Conservation (phyloP, 441 rosid genomes). For the Codiaeum variegatum region DNA sequence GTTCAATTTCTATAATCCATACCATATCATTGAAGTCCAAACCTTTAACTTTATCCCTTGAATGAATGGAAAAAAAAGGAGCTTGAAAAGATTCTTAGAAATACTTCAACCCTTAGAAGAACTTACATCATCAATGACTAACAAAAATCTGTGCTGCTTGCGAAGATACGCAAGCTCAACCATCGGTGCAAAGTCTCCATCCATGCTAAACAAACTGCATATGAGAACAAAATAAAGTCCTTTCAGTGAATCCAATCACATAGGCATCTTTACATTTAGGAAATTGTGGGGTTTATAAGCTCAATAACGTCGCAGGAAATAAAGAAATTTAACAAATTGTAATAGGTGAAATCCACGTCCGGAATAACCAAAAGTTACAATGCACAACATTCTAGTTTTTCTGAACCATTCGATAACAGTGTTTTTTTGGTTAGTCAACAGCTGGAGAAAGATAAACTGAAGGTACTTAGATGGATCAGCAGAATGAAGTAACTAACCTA, state of each 20-base stretch:
- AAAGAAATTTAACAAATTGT: background rate
- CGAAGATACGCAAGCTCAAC: constrained; percentile 69
- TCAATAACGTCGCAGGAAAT: background rate
- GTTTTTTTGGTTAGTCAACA: background rate
- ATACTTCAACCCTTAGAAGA: constrained; percentile 16
- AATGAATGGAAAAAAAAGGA: background rate
- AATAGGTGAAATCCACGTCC: background rate
- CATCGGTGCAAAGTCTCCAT: constrained; percentile 97
- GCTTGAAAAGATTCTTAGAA: constrained; percentile 9
- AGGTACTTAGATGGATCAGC: constrained; percentile 7
- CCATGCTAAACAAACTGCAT: constrained; percentile 92
- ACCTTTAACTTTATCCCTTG: background rate
- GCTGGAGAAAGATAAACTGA: constrained; percentile 12
- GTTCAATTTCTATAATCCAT: background rate
- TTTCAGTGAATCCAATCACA: background rate
- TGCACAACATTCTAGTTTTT: background rate
- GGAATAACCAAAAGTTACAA: background rate
- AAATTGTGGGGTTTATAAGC: background rate
- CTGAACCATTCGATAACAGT: background rate
- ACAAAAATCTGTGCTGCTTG: constrained; percentile 62
- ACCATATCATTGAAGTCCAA: constrained; percentile 1
- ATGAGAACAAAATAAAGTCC: constrained; percentile 17
- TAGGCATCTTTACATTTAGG: background rate
- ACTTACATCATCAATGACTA: constrained; percentile 91
- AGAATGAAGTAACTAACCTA: constrained; percentile 49